These are phyloP conservation scores for Leptodermis oblonga DNA, from an alignment of 257 asterid genomes.

Conservation along the genomic window DNA sequence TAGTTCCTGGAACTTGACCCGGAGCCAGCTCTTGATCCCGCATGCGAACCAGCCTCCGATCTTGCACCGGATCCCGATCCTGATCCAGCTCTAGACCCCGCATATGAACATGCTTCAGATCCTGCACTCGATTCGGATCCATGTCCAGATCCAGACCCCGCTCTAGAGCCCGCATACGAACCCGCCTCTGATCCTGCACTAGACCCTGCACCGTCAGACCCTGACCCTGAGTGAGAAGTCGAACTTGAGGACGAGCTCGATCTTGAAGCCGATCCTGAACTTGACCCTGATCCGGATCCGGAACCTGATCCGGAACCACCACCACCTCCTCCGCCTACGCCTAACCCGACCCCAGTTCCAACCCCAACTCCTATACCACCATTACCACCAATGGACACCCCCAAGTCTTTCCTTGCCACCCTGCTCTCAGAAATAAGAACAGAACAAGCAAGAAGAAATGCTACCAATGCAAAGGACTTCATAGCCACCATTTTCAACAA, in stretches of 20 bases:
- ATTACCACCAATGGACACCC: slow-evolving; percentile 31
- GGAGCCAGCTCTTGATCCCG: slow-evolving; percentile 21
- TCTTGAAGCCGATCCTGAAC: slow-evolving; percentile 22
- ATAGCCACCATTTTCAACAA: slow-evolving; percentile 4
- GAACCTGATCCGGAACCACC: slow-evolving; percentile 29
- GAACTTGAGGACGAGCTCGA: slow-evolving; percentile 20
- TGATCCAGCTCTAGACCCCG: slow-evolving; percentile 23
- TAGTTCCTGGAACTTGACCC: slow-evolving; percentile 13
- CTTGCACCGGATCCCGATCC: slow-evolving; percentile 17
- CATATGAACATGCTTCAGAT: slow-evolving; percentile 20
- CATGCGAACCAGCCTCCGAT: slow-evolving; percentile 22
- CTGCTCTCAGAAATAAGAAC: slow-evolving; percentile 21
- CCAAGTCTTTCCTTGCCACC: slow-evolving; percentile 32
- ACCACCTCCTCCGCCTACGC: slow-evolving; percentile 29
- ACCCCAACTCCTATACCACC: slow-evolving; percentile 32
- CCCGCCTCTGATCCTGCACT: slow-evolving; percentile 18
- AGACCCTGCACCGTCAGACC: slow-evolving; percentile 20
- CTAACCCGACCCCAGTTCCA: slow-evolving; percentile 33
- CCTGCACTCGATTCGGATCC: slow-evolving; percentile 21
- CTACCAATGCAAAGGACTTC: slow-evolving; percentile 19
- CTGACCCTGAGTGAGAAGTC: slow-evolving; percentile 14
- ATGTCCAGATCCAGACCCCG: slow-evolving; percentile 14
- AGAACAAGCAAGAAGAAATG: slow-evolving; percentile 17
- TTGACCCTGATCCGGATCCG: slow-evolving; percentile 27
- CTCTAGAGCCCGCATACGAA: slow-evolving; percentile 8